Conservation (phyloP, 2,329 filamentous ascomycete species). For the Fusarium anthophilum region DNA sequence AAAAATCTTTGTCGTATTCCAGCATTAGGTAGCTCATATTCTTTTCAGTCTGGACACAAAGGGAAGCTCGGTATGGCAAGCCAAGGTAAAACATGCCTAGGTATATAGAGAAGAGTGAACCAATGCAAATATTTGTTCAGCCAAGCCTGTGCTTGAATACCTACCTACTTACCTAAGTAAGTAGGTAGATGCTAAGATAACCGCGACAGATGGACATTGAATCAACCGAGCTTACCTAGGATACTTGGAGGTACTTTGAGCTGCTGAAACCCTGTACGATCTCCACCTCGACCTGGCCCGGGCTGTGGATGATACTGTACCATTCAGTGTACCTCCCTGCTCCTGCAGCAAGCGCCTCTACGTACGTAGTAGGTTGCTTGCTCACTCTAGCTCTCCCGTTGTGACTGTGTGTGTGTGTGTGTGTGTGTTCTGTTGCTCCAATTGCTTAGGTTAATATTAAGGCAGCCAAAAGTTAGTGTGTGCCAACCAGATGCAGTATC, state of each 20-base stretch:
- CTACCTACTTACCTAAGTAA: too few relatives aligned
- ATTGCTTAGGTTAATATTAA: slow-evolving; percentile 2
- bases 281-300: slow-evolving; percentile 21
- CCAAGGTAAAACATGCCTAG: neutral
- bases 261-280: neutral
- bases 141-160: neutral
- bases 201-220: neutral
- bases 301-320: slow-evolving; percentile 12
- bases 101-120: neutral
- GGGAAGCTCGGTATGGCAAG: neutral
- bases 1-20: neutral
- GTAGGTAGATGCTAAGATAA: neutral
- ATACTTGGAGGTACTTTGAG: slow-evolving; percentile 21
- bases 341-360: slow-evolving; percentile 8
- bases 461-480: neutral
- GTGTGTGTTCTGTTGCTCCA: neutral
- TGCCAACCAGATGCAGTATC: slow-evolving; percentile 15
- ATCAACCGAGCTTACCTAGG: neutral
- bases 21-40: neutral
- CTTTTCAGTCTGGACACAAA: neutral
- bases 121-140: neutral
- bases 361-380: neutral
- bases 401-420: neutral
- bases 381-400: slow-evolving; percentile 1
- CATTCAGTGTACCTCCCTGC: slow-evolving; percentile 14